A percentile compares a stretch with the other conserved stretches of the same genome.
phyloP scores from a whole-genome alignment of 2,329 filamentous ascomycete genomes.

The Dothideomycetidae sp. region DNA sequence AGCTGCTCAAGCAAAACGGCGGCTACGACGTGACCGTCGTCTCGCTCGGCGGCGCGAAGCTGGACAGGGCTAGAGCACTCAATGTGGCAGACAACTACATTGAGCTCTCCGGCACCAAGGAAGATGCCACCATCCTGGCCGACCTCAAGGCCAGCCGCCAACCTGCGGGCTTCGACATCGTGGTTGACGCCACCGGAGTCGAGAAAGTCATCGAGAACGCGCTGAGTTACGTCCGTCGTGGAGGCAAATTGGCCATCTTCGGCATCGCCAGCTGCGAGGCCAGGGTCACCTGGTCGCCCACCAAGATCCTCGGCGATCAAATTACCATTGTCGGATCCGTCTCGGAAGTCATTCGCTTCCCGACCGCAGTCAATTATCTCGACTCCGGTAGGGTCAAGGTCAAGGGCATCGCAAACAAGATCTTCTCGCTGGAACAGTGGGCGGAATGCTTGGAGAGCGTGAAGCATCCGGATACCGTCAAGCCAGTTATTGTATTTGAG shows the following conservation, averaged over 20 bases:
- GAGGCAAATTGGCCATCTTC: constrained; percentile 58
- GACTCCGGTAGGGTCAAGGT: constrained; percentile 48
- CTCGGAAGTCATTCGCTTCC: constrained; percentile 44
- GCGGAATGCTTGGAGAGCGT: constrained; percentile 55
- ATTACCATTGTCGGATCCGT: constrained; percentile 62
- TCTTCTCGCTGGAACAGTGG: constrained; percentile 59
- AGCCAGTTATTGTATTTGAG: constrained; percentile 44
- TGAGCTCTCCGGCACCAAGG: constrained; percentile 34
- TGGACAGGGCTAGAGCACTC: constrained; percentile 46
- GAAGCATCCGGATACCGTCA: constrained; percentile 58
- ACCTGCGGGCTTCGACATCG: constrained; percentile 60
- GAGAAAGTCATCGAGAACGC: constrained; percentile 54
- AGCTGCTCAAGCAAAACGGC: constrained; percentile 50
- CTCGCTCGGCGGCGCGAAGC: constrained; percentile 42
- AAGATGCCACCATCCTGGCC: constrained; percentile 42
- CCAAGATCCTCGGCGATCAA: constrained; percentile 53
- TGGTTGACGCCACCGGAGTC: constrained; percentile 56
- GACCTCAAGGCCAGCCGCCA: constrained; percentile 46
- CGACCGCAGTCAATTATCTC: constrained; percentile 26
- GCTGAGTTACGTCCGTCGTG: constrained; percentile 57
- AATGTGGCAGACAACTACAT: constrained; percentile 36
- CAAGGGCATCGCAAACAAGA: constrained; percentile 58
- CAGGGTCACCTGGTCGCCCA: constrained; percentile 53
- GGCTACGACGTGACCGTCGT: constrained; percentile 44
- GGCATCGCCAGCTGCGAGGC: constrained; percentile 52